Evolutionary conservation across 768 basidiomycete species (phyloP).

Genomic region (Lactarius hengduanensis): DNA sequence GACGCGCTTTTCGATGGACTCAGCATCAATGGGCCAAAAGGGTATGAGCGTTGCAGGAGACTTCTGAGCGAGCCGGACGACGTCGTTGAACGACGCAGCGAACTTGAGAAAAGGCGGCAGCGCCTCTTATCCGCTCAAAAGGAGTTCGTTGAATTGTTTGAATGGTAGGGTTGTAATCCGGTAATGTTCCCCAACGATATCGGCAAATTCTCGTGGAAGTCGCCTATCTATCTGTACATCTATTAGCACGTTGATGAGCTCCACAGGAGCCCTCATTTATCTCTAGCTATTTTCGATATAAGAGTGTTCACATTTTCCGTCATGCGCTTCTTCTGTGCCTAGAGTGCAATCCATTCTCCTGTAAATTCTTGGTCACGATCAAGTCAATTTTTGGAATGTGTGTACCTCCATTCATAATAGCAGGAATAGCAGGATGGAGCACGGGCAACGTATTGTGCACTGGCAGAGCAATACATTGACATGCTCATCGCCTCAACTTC

Average conservation of each 20-base stretch:
- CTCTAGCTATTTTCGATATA: neutral
- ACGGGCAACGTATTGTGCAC: too few species aligned
- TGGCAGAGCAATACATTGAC: too few species aligned
- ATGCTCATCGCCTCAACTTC: too few species aligned
- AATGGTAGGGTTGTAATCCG: neutral
- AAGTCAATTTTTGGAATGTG: neutral
- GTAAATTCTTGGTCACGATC: neutral
- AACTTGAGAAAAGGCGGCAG: slow-evolving; percentile 49
- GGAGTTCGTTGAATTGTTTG: slow-evolving; percentile 37
- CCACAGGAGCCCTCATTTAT: neutral
- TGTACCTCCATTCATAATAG: too few species aligned
- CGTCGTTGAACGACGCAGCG: slow-evolving; percentile 43
- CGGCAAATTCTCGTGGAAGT: neutral
- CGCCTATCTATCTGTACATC: neutral
- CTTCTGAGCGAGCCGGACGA: slow-evolving; percentile 51
- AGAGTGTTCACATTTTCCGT: neutral
- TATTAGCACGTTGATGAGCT: neutral
- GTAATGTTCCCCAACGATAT: neutral
- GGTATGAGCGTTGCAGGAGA: slow-evolving; percentile 43
- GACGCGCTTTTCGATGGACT: slow-evolving; percentile 45
- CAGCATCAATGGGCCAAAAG: slow-evolving; percentile 46
- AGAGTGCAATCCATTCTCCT: neutral
- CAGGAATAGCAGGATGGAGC: too few species aligned
- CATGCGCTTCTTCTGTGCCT: neutral
- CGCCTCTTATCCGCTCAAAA: slow-evolving; percentile 45